Evolutionary conservation across 345 rosid genomes (phyloP).

Genomic region (Pelargonium nanum): DNA sequence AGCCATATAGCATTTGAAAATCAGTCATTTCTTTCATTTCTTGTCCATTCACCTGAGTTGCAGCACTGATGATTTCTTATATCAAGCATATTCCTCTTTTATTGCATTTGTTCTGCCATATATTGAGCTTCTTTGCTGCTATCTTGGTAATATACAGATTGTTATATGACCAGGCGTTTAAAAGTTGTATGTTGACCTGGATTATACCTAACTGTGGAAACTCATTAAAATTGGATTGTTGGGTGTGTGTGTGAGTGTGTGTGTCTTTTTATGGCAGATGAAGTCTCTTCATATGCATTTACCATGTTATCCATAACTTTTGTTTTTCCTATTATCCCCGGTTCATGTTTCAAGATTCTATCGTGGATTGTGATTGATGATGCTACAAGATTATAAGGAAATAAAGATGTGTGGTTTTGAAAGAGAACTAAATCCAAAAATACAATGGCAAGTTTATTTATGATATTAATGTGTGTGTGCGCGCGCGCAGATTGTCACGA

Average conservation of each 20-base stretch:
- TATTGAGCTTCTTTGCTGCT: background rate
- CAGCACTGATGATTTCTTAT: background rate
- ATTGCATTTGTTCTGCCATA: background rate
- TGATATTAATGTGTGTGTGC: too few relatives aligned
- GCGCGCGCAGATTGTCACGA: background rate
- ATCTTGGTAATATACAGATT: background rate
- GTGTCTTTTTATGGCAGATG: background rate
- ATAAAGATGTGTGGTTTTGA: too few relatives aligned
- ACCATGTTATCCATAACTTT: background rate
- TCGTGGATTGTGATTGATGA: background rate
- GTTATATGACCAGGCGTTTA: too few relatives aligned
- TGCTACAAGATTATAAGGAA: background rate
- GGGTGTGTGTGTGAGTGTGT: too few relatives aligned
- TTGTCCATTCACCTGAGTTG: background rate
- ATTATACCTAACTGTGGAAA: background rate
- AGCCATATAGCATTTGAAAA: background rate
- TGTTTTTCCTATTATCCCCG: background rate
- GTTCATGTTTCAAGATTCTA: background rate
- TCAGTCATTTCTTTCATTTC: background rate
- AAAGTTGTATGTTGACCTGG: background rate
- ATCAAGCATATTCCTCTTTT: too few relatives aligned
- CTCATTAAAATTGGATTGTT: background rate
- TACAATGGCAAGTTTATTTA: background rate
- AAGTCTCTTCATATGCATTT: background rate
- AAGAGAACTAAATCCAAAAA: background rate